Evolutionary conservation across 2,329 filamentous ascomycete species (phyloP), one percentile per base, ranked within the genome.

Genomic region (Stagonosporopsis vannaccii): DNA sequence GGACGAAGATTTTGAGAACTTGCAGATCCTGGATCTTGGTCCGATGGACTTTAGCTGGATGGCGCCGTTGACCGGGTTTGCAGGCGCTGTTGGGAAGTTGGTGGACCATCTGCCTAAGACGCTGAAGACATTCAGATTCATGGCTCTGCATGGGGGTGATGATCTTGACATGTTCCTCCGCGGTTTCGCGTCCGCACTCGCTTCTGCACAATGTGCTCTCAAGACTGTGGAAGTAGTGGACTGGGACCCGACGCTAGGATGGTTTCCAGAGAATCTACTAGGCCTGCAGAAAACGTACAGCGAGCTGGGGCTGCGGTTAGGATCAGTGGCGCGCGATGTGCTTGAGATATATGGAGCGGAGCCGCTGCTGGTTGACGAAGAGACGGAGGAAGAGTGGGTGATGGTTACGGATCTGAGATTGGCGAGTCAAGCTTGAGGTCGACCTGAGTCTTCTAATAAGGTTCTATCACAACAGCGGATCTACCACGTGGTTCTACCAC

Each of bases 401-500:
- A 26, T 47, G 6, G 47, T 56, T 11, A 51, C 47, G n/a, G 41
- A 47, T 32, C 13, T 46, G 39, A 36, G 39, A 19, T 39, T 44
- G 15, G 20, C 6, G 0, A 32, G 40, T 11, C 12, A 25, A 13
- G 17, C 5, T 32, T 44, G 19, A 20, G 8, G 13, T 12, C 4
- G 15, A 4, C 13, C 12, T 22, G 6, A 15, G 4, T 23, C 15
- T 15, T 26, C 23, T 26, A 42, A 9, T 8, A 11, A 9, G 2
- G 12, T 25, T 45, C 28, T 19, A 42, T 6, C 19, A 17, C 6
- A 11, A 25, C 4, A 23, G 2, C 28, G 11, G n/a, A n/a, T 51
- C 60, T 74, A 90, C 88, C 88, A 90, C 6, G 88, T 90, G n/a
- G n/a, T n/a, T 51, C 60, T 74, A 90, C 88, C 88, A 90, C 6